Percentiles rank a stretch among this genome's conserved stretches.
Conservation (phyloP, 2,329 filamentous ascomycete genomes). For the Fusarium mexicanum region DNA sequence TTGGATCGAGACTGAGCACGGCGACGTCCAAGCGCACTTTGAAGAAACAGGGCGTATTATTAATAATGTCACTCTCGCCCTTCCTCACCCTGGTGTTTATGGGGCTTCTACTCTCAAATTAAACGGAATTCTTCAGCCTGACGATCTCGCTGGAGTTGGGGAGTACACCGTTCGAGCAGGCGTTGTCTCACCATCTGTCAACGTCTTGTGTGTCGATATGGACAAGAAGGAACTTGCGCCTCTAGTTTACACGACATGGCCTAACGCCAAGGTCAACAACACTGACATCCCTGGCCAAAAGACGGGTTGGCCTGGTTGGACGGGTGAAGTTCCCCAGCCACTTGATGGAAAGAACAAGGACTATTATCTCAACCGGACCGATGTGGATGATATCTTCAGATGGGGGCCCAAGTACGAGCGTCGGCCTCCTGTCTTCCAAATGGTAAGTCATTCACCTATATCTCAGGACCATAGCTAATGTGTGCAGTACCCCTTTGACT, state of each 20-base stretch:
- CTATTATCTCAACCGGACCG: slow-evolving; percentile 64
- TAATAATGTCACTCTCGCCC: slow-evolving; percentile 80
- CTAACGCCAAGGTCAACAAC: slow-evolving; percentile 48
- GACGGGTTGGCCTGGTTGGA: slow-evolving; percentile 50
- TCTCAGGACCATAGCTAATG: background rate
- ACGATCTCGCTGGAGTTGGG: slow-evolving; percentile 70
- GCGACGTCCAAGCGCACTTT: slow-evolving; percentile 63
- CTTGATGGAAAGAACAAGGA: slow-evolving; percentile 34
- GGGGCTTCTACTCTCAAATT: slow-evolving; percentile 66
- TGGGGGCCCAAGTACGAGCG: slow-evolving; percentile 67
- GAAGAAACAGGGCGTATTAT: slow-evolving; percentile 65
- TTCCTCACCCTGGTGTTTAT: slow-evolving; percentile 78
- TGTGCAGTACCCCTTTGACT: slow-evolving; percentile 63
- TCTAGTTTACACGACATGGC: slow-evolving; percentile 72
- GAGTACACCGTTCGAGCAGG: slow-evolving; percentile 74
- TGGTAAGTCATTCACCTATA: slow-evolving; percentile 47
- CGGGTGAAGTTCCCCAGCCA: slow-evolving; percentile 49
- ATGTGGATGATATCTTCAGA: slow-evolving; percentile 75
- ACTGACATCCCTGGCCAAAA: slow-evolving; percentile 50
- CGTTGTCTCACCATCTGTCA: slow-evolving; percentile 75
- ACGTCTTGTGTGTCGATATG: slow-evolving; percentile 78
- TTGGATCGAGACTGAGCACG: slow-evolving; percentile 70
- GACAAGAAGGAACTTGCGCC: slow-evolving; percentile 66
- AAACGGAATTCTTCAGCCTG: slow-evolving; percentile 77
- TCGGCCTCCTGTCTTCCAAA: slow-evolving; percentile 62